A percentile compares a stretch with the other conserved stretches of the same genome.
Conservation (phyloP, 2,329 filamentous ascomycete species). For the Claviceps spartinae region DNA sequence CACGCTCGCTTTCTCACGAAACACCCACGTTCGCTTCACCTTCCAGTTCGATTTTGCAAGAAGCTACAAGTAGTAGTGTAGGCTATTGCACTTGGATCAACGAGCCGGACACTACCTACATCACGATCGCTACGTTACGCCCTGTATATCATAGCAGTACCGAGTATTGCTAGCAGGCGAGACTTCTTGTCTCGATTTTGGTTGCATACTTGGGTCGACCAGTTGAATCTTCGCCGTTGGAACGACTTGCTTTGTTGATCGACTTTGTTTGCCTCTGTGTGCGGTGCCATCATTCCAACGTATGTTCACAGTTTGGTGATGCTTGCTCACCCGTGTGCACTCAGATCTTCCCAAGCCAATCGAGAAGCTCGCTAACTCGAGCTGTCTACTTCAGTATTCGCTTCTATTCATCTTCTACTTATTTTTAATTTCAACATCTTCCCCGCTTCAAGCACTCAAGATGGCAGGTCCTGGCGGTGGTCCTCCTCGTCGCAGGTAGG, state of each 20-base stretch:
- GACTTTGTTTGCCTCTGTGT: constrained; percentile 13
- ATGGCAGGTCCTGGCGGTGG: constrained; percentile 95
- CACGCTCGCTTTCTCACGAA: constrained; percentile 20
- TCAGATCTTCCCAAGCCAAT: no score
- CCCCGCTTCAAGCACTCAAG: constrained; percentile 15
- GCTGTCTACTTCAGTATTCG: not conserved
- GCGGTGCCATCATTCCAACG: constrained; percentile 14
- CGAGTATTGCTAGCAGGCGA: not conserved
- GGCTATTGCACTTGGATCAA: not conserved
- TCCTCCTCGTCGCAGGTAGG: constrained; percentile 60
- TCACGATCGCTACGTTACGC: constrained; percentile 23
- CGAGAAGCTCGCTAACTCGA: not conserved
- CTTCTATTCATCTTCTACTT: not conserved
- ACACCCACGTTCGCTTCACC: constrained; percentile 4
- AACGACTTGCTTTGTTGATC: constrained; percentile 13
- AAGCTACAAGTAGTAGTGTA: not conserved
- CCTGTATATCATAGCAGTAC: constrained; percentile 1
- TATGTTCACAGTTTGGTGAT: constrained; percentile 11
- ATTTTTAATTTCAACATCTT: not conserved
- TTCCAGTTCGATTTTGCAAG: not conserved
- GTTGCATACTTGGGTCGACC: no score
- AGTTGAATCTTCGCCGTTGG: constrained; percentile 21
- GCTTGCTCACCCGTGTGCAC: no score
- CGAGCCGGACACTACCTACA: constrained; percentile 7
- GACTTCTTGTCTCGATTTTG: no score